Evolutionary conservation across 2,329 filamentous ascomycete species (phyloP).

Genomic region (Botrytis paeoniae): DNA sequence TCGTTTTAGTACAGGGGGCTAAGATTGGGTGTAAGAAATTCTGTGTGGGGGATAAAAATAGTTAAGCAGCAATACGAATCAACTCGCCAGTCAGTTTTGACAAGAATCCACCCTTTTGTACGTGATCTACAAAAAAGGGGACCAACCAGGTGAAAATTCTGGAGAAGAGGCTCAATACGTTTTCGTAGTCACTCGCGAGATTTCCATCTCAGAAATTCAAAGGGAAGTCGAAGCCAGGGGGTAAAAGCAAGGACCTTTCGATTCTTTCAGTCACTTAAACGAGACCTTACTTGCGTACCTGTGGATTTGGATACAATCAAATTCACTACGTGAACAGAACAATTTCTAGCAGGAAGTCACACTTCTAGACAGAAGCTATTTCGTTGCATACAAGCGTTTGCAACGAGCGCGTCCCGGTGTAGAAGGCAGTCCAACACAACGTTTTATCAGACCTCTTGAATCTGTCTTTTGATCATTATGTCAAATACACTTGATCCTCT

Average conservation of each 20-base stretch:
- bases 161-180: background rate
- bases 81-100: background rate
- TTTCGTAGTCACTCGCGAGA: too few relatives aligned
- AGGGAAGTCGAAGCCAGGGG: background rate
- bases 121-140: slow-evolving; percentile 9
- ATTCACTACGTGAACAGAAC: background rate
- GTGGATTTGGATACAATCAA: background rate
- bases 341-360: background rate
- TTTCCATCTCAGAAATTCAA: background rate
- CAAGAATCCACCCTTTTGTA: background rate
- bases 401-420: background rate
- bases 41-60: slow-evolving; percentile 9
- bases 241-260: background rate
- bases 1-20: background rate
- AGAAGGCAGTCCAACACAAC: background rate
- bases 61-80: background rate
- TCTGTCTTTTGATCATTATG: background rate
- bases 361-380: background rate
- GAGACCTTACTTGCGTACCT: background rate
- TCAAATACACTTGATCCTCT: slow-evolving; percentile 44
- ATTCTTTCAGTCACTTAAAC: background rate
- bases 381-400: slow-evolving; percentile 12
- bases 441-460: background rate
- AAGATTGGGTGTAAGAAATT: slow-evolving; percentile 12
- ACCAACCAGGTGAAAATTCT: slow-evolving; percentile 8